phyloP scores from a whole-genome alignment of 495 filamentous ascomycete species.

The Daldinia loculata region DNA sequence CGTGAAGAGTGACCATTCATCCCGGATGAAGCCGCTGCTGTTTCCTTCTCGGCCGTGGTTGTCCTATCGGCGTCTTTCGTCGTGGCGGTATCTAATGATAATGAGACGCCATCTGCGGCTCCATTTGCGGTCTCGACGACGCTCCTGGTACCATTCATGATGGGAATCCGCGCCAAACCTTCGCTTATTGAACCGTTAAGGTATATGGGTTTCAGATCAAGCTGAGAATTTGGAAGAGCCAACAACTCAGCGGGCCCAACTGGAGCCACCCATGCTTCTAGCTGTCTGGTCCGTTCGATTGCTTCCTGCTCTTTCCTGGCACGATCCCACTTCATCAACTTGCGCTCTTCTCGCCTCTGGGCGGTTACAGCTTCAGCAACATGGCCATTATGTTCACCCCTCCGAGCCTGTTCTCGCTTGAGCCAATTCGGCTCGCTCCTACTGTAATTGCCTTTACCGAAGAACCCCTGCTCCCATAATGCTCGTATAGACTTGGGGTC shows the following conservation, averaged over 20 bases:
- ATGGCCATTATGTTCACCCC: slow-evolving; percentile 63
- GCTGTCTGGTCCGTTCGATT: slow-evolving; percentile 66
- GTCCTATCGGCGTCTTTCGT: background rate
- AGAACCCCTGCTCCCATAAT: slow-evolving; percentile 96
- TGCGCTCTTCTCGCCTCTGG: slow-evolving; percentile 78
- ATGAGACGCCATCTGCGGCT: background rate
- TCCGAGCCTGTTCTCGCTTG: slow-evolving; percentile 76
- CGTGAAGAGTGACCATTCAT: slow-evolving; percentile 16
- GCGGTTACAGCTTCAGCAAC: slow-evolving; percentile 82
- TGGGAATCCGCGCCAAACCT: background rate
- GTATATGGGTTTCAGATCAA: slow-evolving; percentile 21
- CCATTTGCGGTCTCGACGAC: background rate
- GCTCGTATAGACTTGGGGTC: slow-evolving; percentile 76
- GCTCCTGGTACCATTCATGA: background rate
- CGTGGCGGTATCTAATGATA: background rate
- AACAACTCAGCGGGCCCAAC: slow-evolving; percentile 51
- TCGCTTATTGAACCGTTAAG: background rate
- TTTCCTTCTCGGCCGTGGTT: background rate
- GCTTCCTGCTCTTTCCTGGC: slow-evolving; percentile 84
- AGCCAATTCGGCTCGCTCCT: slow-evolving; percentile 95
- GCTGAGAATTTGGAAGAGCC: slow-evolving; percentile 50
- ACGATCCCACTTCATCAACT: slow-evolving; percentile 85
- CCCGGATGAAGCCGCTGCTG: background rate
- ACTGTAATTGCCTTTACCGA: slow-evolving; percentile 90
- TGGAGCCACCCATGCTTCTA: slow-evolving; percentile 45